phyloP scores from a whole-genome alignment of 225 moss, liverwort and hornwort genomes.

The Climacium dendroides region DNA sequence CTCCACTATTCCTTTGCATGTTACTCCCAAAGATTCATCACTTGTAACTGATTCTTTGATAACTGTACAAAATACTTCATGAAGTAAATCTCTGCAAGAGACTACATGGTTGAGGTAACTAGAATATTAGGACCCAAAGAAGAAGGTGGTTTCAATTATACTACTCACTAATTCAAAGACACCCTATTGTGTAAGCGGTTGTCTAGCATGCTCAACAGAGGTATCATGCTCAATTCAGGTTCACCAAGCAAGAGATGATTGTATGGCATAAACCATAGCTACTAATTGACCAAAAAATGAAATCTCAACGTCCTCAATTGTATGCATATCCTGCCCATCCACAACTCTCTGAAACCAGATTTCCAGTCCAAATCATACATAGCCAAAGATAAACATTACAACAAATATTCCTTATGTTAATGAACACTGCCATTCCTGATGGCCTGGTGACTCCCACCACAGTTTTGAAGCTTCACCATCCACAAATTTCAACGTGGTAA shows the following conservation, averaged over 20 bases:
- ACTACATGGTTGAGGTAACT: not conserved
- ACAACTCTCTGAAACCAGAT: not conserved
- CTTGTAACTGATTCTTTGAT: not conserved
- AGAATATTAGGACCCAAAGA: not conserved
- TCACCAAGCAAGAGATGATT: not conserved
- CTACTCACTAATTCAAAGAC: no score
- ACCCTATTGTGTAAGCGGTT: no score
- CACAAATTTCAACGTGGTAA: not conserved
- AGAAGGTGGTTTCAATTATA: no score
- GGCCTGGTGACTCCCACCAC: not conserved
- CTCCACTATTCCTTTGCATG: not conserved
- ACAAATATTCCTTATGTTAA: not conserved
- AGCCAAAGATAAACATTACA: not conserved
- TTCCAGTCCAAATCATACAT: not conserved
- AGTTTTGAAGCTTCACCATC: not conserved
- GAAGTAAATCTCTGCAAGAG: no score
- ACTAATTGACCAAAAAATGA: not conserved
- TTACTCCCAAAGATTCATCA: not conserved
- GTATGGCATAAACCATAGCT: not conserved
- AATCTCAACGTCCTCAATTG: not conserved
- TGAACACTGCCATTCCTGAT: not conserved
- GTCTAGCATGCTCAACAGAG: not conserved
- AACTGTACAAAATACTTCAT: no score
- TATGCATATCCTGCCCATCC: not conserved
- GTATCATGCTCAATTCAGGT: no score